A percentile compares a stretch with the other conserved stretches of the same genome.
These are phyloP conservation scores for Penicillium thymicola DNA, from an alignment of 2,329 filamentous ascomycete genomes.

Conservation along the genomic window DNA sequence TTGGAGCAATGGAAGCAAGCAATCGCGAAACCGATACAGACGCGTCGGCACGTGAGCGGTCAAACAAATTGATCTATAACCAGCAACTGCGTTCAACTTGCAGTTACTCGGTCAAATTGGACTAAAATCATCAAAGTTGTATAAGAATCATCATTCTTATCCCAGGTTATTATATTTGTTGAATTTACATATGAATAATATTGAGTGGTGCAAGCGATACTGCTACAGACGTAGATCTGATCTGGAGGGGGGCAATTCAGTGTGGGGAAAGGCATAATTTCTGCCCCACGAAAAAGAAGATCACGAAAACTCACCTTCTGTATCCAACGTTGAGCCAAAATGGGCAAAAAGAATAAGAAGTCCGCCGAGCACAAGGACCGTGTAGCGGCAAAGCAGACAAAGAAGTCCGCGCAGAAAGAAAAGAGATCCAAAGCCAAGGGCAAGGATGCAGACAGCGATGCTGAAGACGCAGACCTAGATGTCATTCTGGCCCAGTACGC, in stretches of 20 bases:
- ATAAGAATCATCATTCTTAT: background rate
- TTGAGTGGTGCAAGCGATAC: background rate
- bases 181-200: background rate
- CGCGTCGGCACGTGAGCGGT: constrained; percentile 29
- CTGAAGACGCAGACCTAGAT: constrained; percentile 89
- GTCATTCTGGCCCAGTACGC: constrained; percentile 90
- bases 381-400: constrained; percentile 72
- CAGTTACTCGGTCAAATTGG: background rate
- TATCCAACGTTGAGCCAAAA: constrained; percentile 20
- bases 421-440: constrained; percentile 74
- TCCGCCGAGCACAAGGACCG: constrained; percentile 56
- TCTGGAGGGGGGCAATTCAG: constrained; percentile 6
- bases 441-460: constrained; percentile 74
- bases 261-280: constrained; percentile 25
- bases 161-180: background rate
- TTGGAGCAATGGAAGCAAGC: constrained; percentile 5
- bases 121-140: background rate
- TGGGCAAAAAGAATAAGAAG: constrained; percentile 58
- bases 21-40: constrained; percentile 16
- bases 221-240: background rate
- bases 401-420: constrained; percentile 70
- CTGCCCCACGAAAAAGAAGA: constrained; percentile 21
- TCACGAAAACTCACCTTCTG: background rate
- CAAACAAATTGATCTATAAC: constrained; percentile 10
- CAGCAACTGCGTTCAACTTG: background rate